Evolutionary conservation across 176 grass and related monocot species (phyloP), one percentile per base, ranked within the genome.

Genomic region (Melocanna baccifera): DNA sequence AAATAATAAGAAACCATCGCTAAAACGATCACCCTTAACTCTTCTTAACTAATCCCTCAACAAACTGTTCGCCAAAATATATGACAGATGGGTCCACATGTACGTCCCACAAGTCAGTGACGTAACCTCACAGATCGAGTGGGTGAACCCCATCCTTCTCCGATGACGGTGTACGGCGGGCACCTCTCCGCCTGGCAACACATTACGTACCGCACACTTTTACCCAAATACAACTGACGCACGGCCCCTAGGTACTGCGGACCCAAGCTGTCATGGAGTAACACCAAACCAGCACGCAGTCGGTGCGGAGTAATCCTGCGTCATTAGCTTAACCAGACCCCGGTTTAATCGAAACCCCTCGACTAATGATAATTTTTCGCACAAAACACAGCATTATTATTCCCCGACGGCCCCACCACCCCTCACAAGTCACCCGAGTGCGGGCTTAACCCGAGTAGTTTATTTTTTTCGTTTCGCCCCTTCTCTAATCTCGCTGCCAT

Each of bases 401-500:
- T 15, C 46, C 14, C n/a, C 40, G 29, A 36, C 34, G 34, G 34
- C 34, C 4, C 47, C 15, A 36, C 51, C 20, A n/a, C 47, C 4
- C 23, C 19, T 43, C 47, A 25, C 40, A 32, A 62, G 26, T 2
- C 58, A 48, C 67, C 6, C 47, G 25, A 69, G 18, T 32, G 69
- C n/a, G 41, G 41, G 76, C 69, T 75, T 69, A 84, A 69, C 82
- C 39, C 62, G 82, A 67, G 62, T 23, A 56, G 68, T 76, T 25
- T 72, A 81, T 77, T 20, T 7, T 19, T 81, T 71, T 70, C 52
- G 76, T 70, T 40, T 68, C 61, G 71, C 57, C 55, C 13, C 39
- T 55, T 79, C 58, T 78, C 29, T 73, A 69, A 80, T 90, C 66
- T 70, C 55, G 30, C 20, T 3, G 59, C 68, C 75, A 94, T 99